phyloP scores from a whole-genome alignment of 2,329 filamentous ascomycete genomes.

The Lecanicillium sp. region DNA sequence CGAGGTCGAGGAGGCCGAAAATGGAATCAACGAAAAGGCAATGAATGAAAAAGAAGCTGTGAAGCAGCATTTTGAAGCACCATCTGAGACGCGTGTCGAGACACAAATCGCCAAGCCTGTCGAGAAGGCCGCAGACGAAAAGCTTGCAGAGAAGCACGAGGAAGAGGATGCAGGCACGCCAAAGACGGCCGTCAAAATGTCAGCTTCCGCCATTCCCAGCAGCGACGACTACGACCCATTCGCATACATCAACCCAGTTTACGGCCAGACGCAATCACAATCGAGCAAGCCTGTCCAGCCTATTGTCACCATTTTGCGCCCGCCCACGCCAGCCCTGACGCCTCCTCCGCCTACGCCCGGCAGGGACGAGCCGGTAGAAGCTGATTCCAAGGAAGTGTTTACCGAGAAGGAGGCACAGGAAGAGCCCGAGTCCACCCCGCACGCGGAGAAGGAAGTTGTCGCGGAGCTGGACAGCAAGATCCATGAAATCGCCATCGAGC shows the following conservation, averaged over 20 bases:
- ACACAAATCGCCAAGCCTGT: too few relatives aligned
- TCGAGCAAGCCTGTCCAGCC: constrained; percentile 19
- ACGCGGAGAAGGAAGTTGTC: constrained; percentile 13
- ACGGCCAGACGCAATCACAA: constrained; percentile 15
- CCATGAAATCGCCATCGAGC: constrained; percentile 36
- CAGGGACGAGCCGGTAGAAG: constrained; percentile 8
- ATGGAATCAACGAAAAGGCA: too few relatives aligned
- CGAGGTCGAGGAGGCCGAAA: too few relatives aligned
- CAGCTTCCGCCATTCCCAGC: constrained; percentile 11
- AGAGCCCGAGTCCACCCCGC: not conserved
- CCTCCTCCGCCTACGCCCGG: constrained; percentile 27
- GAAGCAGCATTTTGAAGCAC: too few relatives aligned
- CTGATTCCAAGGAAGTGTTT: not conserved
- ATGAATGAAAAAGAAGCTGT: too few relatives aligned
- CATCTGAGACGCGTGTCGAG: too few relatives aligned
- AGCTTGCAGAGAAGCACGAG: too few relatives aligned
- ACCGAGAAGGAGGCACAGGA: not conserved
- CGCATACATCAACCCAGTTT: constrained; percentile 27
- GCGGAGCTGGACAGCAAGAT: constrained; percentile 33
- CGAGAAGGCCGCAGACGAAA: too few relatives aligned
- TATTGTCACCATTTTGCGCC: constrained; percentile 26
- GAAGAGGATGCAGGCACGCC: not conserved
- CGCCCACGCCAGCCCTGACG: constrained; percentile 39
- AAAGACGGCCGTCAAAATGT: not conserved
- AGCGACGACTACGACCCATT: constrained; percentile 44